Evolutionary conservation across 2,329 filamentous ascomycete genomes (phyloP), one percentile per base, ranked within the genome.

Genomic region (Diplodia seriata): DNA sequence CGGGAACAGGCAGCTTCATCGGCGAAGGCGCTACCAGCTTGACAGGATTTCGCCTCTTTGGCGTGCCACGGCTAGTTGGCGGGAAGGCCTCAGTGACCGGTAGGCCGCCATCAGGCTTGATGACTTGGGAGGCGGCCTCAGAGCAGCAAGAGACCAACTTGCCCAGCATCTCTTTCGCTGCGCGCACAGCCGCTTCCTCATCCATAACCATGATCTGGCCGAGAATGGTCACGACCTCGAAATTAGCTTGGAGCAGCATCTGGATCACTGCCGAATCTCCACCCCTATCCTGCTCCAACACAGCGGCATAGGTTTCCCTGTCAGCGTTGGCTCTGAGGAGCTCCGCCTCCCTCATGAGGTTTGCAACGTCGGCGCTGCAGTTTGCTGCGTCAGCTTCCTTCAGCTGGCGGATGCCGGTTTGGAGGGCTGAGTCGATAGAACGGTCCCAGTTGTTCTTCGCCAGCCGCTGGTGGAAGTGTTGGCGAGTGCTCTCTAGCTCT

Each of bases 401-500:
- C 40, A 99, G 85, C 74, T 96, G 93, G 70, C 88, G 86, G 68
- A 97, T 82, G 73, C 92, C 92, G 75, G 96, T 92, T 70, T 94
- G 90, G 40, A 98, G 85, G 4, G 95, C 95, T 1, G 92, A 92
- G 74, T 97, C 94, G 69, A 99, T 85, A 55, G 89, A 87, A 63
- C 92, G 89, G 71, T 97, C 93, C 95, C 95, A 99, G 70, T 90
- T 91, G 56, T 85, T 88, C 77, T 90, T 93, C 55, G 91, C 86
- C 63, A 98, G 79, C 73, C 89, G 90, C 75, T 97, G 92, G 75
- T 97, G 93, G 71, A 94, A 91, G 77, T 97, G 94, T 71, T 97
- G 92, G 70, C 94, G 85, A 78, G 93, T 97, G 73, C 90, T 88
- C 78, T 98, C 94, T 55, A 99, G 82, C 79, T 99, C 96, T 7